Evolutionary conservation across 345 rosid genomes (phyloP).

Genomic region (Euclidium syriacum): DNA sequence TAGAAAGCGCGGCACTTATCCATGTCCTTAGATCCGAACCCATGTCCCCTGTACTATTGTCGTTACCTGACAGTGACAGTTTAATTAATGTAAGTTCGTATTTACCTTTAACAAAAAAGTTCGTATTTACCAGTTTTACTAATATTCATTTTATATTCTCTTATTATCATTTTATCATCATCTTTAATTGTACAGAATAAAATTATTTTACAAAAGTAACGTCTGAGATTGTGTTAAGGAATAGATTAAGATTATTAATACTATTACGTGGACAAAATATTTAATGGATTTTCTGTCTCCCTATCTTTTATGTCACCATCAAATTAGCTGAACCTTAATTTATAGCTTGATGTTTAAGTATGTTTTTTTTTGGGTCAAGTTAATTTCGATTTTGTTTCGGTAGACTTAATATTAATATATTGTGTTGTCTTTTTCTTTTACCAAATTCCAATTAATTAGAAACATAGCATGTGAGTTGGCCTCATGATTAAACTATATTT

Average conservation of each 20-base stretch:
- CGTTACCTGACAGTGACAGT: conserved; percentile 43
- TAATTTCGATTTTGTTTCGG: neutral
- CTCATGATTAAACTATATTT: neutral
- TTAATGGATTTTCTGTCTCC: neutral
- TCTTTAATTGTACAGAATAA: neutral
- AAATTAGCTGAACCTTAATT: neutral
- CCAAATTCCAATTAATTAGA: neutral
- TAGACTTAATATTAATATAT: neutral
- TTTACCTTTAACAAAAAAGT: no score
- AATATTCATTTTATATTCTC: no score
- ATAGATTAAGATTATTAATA: neutral
- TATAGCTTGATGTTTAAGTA: neutral
- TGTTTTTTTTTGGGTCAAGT: neutral
- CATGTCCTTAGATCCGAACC: conserved; percentile 68
- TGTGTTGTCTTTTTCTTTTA: neutral
- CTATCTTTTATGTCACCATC: neutral
- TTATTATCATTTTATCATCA: no score
- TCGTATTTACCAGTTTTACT: no score
- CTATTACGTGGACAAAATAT: neutral
- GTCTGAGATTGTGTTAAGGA: no score
- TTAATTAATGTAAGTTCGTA: neutral
- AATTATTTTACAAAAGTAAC: no score
- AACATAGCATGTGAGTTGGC: conserved; percentile 12
- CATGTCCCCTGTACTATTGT: conserved; percentile 61
- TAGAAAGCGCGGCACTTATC: conserved; percentile 72